Base-by-base conservation (phyloP, 2,329 filamentous ascomycete genomes). In the Alternaria panax region DNA sequence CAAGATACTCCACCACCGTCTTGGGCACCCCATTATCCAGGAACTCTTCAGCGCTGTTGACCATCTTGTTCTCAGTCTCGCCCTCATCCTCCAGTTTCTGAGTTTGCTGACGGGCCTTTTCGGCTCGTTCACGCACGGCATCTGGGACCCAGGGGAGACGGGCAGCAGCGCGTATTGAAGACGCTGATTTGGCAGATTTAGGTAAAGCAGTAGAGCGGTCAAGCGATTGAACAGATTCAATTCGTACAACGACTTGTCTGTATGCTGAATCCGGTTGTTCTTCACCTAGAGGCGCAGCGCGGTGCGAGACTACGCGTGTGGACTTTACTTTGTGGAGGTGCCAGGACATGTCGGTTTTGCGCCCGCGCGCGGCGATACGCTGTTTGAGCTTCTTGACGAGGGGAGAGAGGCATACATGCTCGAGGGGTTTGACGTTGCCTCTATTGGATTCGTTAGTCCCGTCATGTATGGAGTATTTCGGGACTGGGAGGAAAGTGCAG, bases 1-100 rank as follows among this genome's bases (percentile, higher is more conserved):
- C 88, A 5, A 92, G 64, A 69, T 91, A 87, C 80, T 92, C 90
- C 2, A 83, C 74, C 66, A 88, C 82, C 27, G 47, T 66, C 55
- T 57, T 61, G 14, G n/a, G 42, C 36, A 51, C 45, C 2, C 40
- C 51, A 7, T 53, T 65, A 11, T 63, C 54, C 8, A 32, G 6
- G 16, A 46, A 51, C 12, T 9, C 28, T 7, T 24, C 46, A 12
- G 22, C 32, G 7, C 32, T 51, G 27, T 50, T 46, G 5, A 18
- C 32, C 24, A 24, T 24, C 20, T 27, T 16, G 4, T 27, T 52
- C 22, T n/a, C 38, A 18, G 7, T 12, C 3, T 40, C 48, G 11
- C 11, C 34, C n/a, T 55, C 54, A 5, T 57, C 45, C n/a, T 51
- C 36, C 11, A 16, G 27, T 36, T 61, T 51, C 30, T 12, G 28